These are phyloP conservation scores for Clarireedia monteithiana DNA, from an alignment of 2,329 filamentous ascomycete genomes.

Conservation along the genomic window DNA sequence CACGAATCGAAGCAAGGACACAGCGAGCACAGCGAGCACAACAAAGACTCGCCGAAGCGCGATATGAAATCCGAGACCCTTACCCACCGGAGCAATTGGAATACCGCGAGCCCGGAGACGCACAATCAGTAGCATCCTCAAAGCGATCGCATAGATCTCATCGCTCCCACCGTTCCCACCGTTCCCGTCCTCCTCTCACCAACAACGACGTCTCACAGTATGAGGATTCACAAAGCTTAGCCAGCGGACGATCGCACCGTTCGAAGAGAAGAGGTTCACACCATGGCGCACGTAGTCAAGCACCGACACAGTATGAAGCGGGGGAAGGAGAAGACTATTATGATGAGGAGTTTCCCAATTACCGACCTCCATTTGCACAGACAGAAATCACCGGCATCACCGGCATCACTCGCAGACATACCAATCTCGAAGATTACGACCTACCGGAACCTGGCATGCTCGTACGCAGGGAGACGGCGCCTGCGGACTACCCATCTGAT, in stretches of 20 bases:
- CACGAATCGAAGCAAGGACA: constrained; percentile 47
- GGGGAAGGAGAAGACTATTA: constrained; percentile 2
- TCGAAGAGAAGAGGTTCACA: constrained; percentile 5
- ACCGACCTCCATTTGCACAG: constrained; percentile 19
- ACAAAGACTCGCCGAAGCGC: constrained; percentile 33
- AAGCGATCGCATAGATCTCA: constrained; percentile 15
- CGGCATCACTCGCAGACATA: constrained; percentile 14
- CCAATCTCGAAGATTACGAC: constrained; percentile 17
- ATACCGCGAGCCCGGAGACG: not conserved
- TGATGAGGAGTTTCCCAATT: constrained; percentile 7
- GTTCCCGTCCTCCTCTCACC: constrained; percentile 10
- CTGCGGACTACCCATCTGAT: not conserved
- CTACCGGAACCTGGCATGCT: not conserved
- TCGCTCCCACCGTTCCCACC: constrained; percentile 21
- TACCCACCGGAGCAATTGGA: not conserved
- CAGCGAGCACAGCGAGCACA: constrained; percentile 40
- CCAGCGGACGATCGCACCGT: constrained; percentile 11
- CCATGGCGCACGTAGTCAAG: constrained; percentile 1
- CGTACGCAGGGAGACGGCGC: constrained; percentile 3
- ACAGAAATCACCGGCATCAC: constrained; percentile 1
- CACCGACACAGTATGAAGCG: constrained; percentile 9
- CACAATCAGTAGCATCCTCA: constrained; percentile 6
- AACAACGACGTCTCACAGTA: constrained; percentile 3
- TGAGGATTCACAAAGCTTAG: constrained; percentile 1
- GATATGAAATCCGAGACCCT: constrained; percentile 32